phyloP scores from a whole-genome alignment of 495 filamentous ascomycete species.

The Penicillium samsonianum region DNA sequence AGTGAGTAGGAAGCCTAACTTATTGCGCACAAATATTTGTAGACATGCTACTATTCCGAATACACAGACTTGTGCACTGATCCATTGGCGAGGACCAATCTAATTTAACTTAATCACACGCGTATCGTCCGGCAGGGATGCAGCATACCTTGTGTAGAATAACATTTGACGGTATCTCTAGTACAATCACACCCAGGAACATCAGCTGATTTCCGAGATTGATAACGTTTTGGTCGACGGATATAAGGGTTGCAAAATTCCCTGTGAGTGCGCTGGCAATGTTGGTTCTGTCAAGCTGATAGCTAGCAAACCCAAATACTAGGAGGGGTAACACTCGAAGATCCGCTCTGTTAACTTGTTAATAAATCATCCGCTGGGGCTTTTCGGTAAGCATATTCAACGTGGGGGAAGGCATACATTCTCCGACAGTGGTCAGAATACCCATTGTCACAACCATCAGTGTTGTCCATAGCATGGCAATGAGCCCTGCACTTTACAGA shows the following conservation, averaged over 20 bases:
- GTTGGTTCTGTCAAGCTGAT: constrained; percentile 51
- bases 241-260: constrained; percentile 44
- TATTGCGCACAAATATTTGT: constrained; percentile 53
- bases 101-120: constrained; percentile 15
- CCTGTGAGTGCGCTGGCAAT: constrained; percentile 49
- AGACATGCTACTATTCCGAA: constrained; percentile 54
- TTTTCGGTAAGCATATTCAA: too few relatives aligned
- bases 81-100: constrained; percentile 53
- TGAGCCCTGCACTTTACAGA: neutral
- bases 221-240: constrained; percentile 52
- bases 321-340: neutral
- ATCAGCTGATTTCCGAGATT: constrained; percentile 58
- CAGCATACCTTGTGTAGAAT: neutral
- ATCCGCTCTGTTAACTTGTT: neutral
- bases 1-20: constrained; percentile 44
- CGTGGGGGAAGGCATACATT: too few relatives aligned
- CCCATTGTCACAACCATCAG: too few relatives aligned
- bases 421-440: too few relatives aligned
- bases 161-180: constrained; percentile 57
- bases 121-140: neutral
- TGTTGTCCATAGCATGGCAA: neutral
- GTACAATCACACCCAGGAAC: constrained; percentile 51
- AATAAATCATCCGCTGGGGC: neutral
- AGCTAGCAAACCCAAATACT: neutral
- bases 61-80: constrained; percentile 51